Percentiles rank a stretch among this genome's conserved stretches.
Conservation (phyloP, 495 filamentous ascomycete genomes). For the Trichoderma reesei region DNA sequence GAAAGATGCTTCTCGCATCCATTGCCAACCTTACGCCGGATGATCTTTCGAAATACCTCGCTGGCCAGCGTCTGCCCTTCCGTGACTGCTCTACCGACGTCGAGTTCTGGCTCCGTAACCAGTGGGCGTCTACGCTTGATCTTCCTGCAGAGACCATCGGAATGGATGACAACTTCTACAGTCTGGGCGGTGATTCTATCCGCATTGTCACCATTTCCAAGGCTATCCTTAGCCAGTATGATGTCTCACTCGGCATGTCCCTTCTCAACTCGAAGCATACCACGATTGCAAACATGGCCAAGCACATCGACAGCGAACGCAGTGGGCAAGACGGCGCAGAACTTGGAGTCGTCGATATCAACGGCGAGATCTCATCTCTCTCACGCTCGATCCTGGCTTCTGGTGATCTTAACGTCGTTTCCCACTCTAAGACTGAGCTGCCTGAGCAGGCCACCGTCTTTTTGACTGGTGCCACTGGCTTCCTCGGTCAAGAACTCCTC, state of each 20-base stretch:
- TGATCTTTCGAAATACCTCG: neutral
- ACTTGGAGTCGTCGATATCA: neutral
- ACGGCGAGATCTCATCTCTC: neutral
- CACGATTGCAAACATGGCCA: constrained; percentile 4
- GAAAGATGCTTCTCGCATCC: constrained; percentile 40
- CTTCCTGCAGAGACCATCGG: constrained; percentile 24
- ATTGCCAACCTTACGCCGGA: constrained; percentile 12
- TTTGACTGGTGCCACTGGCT: constrained; percentile 1
- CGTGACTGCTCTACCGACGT: constrained; percentile 14
- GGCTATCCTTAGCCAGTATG: neutral
- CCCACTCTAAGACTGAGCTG: neutral
- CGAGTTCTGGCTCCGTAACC: constrained; percentile 13
- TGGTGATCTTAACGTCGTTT: neutral
- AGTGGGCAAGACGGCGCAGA: neutral
- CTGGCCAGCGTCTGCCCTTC: constrained; percentile 12
- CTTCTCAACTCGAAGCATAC: constrained; percentile 6
- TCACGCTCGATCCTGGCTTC: neutral
- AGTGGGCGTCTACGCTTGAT: constrained; percentile 21
- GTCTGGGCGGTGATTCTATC: constrained; percentile 54
- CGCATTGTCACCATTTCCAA: constrained; percentile 13
- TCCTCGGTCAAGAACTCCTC: constrained; percentile 2
- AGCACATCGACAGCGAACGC: neutral
- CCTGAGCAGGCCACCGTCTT: constrained; percentile 4
- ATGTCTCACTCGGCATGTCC: neutral
- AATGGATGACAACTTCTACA: constrained; percentile 45